Evolutionary conservation across 371 early-diverging fungal genomes (phyloP), one percentile per base, ranked within the genome.

Genomic region (Apophysomyces variabilis): DNA sequence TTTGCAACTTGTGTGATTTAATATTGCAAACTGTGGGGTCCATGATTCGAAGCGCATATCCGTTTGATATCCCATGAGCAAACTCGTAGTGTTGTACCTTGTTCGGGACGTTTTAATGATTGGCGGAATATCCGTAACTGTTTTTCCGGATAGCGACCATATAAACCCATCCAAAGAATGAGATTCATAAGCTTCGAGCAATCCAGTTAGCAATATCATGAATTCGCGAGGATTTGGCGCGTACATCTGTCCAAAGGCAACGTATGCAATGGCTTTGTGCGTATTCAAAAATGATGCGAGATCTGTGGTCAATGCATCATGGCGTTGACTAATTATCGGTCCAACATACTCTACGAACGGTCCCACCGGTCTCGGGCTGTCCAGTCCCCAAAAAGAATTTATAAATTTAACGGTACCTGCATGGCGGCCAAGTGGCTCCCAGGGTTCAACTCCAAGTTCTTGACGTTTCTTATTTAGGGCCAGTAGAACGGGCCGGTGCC

Each of bases 281-380:
- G 13, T 1, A 21, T 72, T 62, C 59, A 79, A 57, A 50, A 67
- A 77, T 0, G 60, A 7, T 3, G 12, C 43, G 5, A 65, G 39
- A 6, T 26, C 18, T 1, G 7, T 14, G 3, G 68, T 61, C 26
- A 78, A 12, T 11, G 62, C n/a, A 3, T 58, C 46, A 32, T 70
- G 61, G 14, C 32, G 54, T 38, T 67, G 59, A 9, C 68, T 65
- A 9, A 78, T 54, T 21, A 78, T 70, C 1, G 82, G 82, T 11
- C 82, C 79, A 13, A 78, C 64, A 36, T 70, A 59, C 47, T 75
- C 73, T 0, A 82, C 73, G 36, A 78, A 56, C 5, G 82, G 75
- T 9, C 74, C 70, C 12, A 72, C 9, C 0, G 79, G 79, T 4
- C 78, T 64, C 26, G 82, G 65, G 9, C 68, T 58, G 50, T 76